Base-by-base conservation (phyloP, 2,329 filamentous ascomycete genomes). In the Aspergillus sp. region DNA sequence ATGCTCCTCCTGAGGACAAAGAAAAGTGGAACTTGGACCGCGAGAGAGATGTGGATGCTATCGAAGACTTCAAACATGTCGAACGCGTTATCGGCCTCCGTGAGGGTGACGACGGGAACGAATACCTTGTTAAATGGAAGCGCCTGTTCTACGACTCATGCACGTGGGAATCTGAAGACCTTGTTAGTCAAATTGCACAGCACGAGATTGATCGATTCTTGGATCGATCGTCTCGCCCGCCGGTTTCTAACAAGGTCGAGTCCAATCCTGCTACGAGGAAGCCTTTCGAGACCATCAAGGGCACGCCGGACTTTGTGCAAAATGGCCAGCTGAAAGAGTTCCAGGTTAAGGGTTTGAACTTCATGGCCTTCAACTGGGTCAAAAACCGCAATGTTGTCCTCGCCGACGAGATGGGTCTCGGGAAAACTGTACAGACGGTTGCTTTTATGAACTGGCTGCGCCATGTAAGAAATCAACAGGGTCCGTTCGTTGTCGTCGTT, bases 81-180 rank as follows among this genome's bases (percentile, higher is more conserved):
- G 91, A 98, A 59, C 78, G 91, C 48, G 80, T 98, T 37, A 94
- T 98, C 48, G 83, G 84, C 33, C 75, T 80, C 37, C 79, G 83
- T 41, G 77, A 86, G 36, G 82, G 80, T 15, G 86, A 91, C 10
- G 80, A 83, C 6, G 85, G 78, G 30, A 75, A 75, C 1, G 86
- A 96, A 56, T 98, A 98, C 58, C 85, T 80, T 43, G 82, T 96
- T 60, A 98, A 98, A 65, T 98, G 91, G 86, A 93, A 91, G 61
- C 84, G 85, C 8, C 73, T 96, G 32, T 84, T 81, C 32, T 98
- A 98, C 55, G 88, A 96, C 49, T 80, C 80, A 41, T 94, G 84
- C 61, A 98, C 93, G 2, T 98, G 93, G 93, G 91, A 98, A 57
- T 63, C 69, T 25, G 83, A 79, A 24, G 71, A 75, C 4, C 70